phyloP scores from a whole-genome alignment of 176 grass and related monocot species.

The Saccharum spontaneum region DNA sequence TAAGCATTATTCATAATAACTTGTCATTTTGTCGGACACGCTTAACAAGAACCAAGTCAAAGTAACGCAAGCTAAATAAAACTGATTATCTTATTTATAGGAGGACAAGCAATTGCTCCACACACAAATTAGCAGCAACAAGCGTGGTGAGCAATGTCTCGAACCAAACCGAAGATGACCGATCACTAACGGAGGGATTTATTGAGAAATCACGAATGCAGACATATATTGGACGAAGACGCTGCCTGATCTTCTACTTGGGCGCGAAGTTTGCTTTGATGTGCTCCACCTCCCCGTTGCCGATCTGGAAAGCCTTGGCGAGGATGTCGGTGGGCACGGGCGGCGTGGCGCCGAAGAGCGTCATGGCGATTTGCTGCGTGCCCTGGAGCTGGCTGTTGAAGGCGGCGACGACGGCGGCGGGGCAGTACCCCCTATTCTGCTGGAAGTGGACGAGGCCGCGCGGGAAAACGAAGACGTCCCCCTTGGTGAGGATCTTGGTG shows the following conservation, averaged over 20 bases:
- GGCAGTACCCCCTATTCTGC: constrained; percentile 47
- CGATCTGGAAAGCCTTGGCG: constrained; percentile 65
- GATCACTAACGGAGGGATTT: not conserved
- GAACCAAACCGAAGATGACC: not conserved
- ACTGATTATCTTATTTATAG: not conserved
- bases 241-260: not conserved
- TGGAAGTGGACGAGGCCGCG: constrained; percentile 75
- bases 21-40: not conserved
- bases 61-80: not conserved
- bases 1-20: no score
- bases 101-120: not conserved
- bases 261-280: constrained; percentile 55
- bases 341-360: constrained; percentile 60
- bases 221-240: not conserved
- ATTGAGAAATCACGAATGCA: not conserved
- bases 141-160: no score
- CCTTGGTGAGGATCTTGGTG: constrained; percentile 42
- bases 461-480: constrained; percentile 77
- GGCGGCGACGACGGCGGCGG: constrained; percentile 56
- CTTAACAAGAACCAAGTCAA: not conserved
- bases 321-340: constrained; percentile 53
- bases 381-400: constrained; percentile 91
- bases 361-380: constrained; percentile 55
- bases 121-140: not conserved
- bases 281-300: constrained; percentile 26